Percentiles rank a stretch among this genome's conserved stretches.
These are phyloP conservation scores for Quambalaria eucalypti DNA, from an alignment of 1,284 basidiomycete species.

Conservation along the genomic window DNA sequence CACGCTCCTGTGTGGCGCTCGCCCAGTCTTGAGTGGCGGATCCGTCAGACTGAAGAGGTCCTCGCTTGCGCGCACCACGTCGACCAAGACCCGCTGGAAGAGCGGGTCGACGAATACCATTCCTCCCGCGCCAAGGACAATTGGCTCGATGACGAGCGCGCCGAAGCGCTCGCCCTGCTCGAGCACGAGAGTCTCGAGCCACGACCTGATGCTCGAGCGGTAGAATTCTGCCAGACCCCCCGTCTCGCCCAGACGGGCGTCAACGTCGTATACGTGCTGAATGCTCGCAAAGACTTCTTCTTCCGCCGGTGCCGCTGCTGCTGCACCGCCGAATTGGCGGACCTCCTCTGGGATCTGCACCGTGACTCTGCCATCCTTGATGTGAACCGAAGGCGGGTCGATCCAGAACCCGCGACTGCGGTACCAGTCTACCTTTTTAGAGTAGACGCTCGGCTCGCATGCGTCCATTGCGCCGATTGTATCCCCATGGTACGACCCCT, in stretches of 20 bases:
- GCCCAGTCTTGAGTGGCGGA: constrained; percentile 19
- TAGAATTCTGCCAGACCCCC: constrained; percentile 61
- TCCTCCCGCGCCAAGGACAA: constrained; percentile 88
- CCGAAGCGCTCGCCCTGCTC: constrained; percentile 50
- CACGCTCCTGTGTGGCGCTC: constrained; percentile 9
- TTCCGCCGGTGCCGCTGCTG: too few relatives aligned
- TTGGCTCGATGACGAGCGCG: constrained; percentile 79
- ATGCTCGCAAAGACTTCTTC: constrained; percentile 50
- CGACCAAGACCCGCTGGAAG: constrained; percentile 80
- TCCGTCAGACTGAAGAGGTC: constrained; percentile 49
- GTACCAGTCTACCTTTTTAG: constrained; percentile 82
- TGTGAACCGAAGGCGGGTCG: constrained; percentile 67
- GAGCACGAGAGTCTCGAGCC: constrained; percentile 54
- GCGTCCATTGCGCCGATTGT: constrained; percentile 98
- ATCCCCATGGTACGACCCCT: constrained; percentile 94
- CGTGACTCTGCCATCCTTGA: constrained; percentile 58
- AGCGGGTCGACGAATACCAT: constrained; percentile 97
- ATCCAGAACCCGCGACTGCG: constrained; percentile 86
- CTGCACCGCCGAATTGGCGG: neutral
- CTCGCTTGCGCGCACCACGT: constrained; percentile 60
- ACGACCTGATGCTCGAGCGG: constrained; percentile 55
- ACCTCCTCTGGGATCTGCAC: constrained; percentile 55
- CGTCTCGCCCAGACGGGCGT: constrained; percentile 55
- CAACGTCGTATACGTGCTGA: constrained; percentile 64
- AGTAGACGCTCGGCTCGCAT: constrained; percentile 75